Evolutionary conservation across 2,329 filamentous ascomycete species (phyloP), one percentile per base, ranked within the genome.

Genomic region (Xylariaceae sp.): DNA sequence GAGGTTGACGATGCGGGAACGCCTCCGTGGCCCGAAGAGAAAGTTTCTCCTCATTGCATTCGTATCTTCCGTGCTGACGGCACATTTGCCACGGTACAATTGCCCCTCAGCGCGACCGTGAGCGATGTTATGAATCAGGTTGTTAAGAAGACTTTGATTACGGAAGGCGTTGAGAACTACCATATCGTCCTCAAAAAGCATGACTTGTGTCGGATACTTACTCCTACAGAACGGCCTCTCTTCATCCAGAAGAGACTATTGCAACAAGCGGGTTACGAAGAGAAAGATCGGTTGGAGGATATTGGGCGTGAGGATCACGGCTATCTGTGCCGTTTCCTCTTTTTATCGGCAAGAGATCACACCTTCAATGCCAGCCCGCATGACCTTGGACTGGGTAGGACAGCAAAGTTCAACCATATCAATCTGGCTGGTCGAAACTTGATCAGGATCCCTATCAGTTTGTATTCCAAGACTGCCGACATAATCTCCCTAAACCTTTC

Each of bases 271-370:
- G 94, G 94, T 8, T 99, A 97, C 70, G 87, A 90, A 59, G 86
- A 91, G 37, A 85, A 85, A 58, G 94, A 99, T 73, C 86, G 86
- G 45, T 86, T 99, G 51, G 93, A 97, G 72, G 94, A 97, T 63
- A 85, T 99, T 55, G 94, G 94, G 34, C 86, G 94, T 59, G 94
- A 99, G 74, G 94, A 99, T 77, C 96, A 97, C 74, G 95, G 92
- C 72, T 99, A 97, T 68, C 82, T 99, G 10, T 96, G 92, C 71
- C 89, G 94, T 4, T 97, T 99, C 76, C 91, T 94, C 61, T 99
- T 99, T 74, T 79, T 97, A 60, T 92, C 93, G 13, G 88, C 89
- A 17, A 90, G 93, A 69, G 88, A 96, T 73, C 92, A 87, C 72
- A 91, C 92, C 53, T 92, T 84, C 69, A 85, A 88, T 63, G 81